Base-by-base conservation (phyloP, 257 asterid genomes). In the Apocynum venetum region DNA sequence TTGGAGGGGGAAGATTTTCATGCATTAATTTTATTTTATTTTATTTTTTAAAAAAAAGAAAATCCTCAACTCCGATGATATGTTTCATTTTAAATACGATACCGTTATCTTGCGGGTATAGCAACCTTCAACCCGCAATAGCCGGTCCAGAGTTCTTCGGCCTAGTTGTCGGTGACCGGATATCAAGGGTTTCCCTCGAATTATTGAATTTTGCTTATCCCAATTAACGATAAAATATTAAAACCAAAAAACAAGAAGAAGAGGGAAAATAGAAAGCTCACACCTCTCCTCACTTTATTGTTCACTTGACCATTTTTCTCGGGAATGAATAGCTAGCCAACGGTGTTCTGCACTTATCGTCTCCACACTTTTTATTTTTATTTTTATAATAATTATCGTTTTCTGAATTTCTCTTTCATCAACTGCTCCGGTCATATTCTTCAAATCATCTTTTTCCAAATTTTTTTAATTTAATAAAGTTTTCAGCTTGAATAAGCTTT, bases 131-230 rank as follows among this genome's bases (percentile, higher is more conserved):
- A 88, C 91, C 90, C 84, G 85, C 80, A 85, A 85, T 81, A 85
- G 87, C 91, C 85, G 88, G 93, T 88, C 8, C 82, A 78, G 86
- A 46, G 81, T 72, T 80, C 72, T 65, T 70, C 60, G 78, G 80
- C 79, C 71, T 67, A 14, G 78, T 59, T 78, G 92, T 86, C 90
- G 92, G 94, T 80, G 71, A 84, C 90, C 87, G 88, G 89, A 77
- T 84, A 81, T 80, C 79, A 71, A 77, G 91, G 84, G 86, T 84
- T 83, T 82, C 83, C 93, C 89, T 77, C 83, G 74, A 84, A 76
- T 78, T 78, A 53, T 77, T 56, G 35, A 20, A 20, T 35, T 19
- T 6, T 83, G 85, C 84, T 68, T 77, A 35, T 75, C 71, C 63
- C 56, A 35, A 67, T 77, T 47, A 75, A 67, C 35, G n/a, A 69